phyloP scores from a whole-genome alignment of 2,329 filamentous ascomycete species.

The Diaporthe sp. region DNA sequence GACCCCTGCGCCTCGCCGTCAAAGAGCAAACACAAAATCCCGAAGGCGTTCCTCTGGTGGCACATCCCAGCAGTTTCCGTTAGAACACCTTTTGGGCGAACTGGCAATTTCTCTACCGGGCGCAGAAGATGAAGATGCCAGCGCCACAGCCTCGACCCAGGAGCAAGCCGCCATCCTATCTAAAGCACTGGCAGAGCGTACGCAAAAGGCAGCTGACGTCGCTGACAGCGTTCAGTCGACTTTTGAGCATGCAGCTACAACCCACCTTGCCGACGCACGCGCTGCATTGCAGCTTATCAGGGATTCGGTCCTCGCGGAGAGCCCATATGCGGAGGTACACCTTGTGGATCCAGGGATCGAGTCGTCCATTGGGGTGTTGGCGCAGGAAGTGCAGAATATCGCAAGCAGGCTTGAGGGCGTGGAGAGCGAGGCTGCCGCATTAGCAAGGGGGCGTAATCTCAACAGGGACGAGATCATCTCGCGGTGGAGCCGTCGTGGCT shows the following conservation, averaged over 20 bases:
- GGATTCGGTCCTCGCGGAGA: constrained; percentile 68
- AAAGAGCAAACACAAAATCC: constrained; percentile 33
- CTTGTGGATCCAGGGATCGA: constrained; percentile 69
- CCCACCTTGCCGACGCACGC: constrained; percentile 62
- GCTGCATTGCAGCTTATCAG: constrained; percentile 63
- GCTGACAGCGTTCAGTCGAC: constrained; percentile 62
- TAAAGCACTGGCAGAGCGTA: constrained; percentile 29
- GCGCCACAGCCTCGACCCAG: constrained; percentile 41
- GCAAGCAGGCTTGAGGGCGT: constrained; percentile 55
- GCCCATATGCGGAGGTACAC: constrained; percentile 60
- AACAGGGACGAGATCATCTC: constrained; percentile 64
- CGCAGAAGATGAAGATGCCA: constrained; percentile 48
- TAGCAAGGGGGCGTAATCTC: constrained; percentile 56
- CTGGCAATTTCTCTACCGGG: constrained; percentile 61
- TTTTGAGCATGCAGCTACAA: constrained; percentile 60
- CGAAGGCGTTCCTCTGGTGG: constrained; percentile 55
- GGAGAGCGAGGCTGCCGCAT: constrained; percentile 52
- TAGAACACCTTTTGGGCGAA: constrained; percentile 63
- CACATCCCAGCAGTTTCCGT: constrained; percentile 54
- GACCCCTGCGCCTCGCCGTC: constrained; percentile 34
- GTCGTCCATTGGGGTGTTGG: constrained; percentile 61
- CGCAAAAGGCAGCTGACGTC: constrained; percentile 52
- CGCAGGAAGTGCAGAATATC: constrained; percentile 60
- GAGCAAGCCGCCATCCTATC: constrained; percentile 22
- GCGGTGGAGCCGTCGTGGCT: constrained; percentile 53